Percentiles rank a stretch among this genome's conserved stretches.
These are phyloP conservation scores for Leishmania braziliensis DNA, from an alignment of 208 protist species.

Conservation along the genomic window DNA sequence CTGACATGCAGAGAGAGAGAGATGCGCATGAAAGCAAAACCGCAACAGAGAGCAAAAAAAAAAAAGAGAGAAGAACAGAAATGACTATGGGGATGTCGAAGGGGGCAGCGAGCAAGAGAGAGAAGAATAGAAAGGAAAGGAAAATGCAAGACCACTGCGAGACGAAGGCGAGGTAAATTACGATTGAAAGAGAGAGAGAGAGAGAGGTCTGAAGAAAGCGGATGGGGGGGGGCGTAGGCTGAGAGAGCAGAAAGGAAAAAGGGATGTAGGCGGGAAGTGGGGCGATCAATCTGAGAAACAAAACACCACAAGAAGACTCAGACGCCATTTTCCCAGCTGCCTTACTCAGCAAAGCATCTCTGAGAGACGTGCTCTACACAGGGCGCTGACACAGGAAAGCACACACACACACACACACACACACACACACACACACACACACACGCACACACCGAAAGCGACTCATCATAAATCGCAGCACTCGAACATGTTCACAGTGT, in stretches of 20 bases:
- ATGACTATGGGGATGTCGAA: neutral
- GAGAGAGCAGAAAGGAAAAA: neutral
- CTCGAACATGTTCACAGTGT: conserved; percentile 24
- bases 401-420: neutral
- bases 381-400: neutral
- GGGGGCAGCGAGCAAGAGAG: neutral
- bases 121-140: neutral
- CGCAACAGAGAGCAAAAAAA: neutral
- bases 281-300: neutral
- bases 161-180: neutral
- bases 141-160: no score
- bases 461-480: conserved; percentile 2
- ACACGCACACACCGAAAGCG: neutral
- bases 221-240: no score
- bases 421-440: neutral
- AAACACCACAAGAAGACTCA: neutral
- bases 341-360: neutral
- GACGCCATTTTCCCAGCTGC: neutral
- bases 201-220: neutral
- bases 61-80: neutral
- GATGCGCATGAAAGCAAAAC: neutral
- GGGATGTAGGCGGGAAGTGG: neutral
- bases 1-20: neutral
- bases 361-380: neutral
- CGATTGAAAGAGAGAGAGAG: conserved; percentile 1